Base-by-base conservation (phyloP, 768 basidiomycete genomes). In the Russula emetica region DNA sequence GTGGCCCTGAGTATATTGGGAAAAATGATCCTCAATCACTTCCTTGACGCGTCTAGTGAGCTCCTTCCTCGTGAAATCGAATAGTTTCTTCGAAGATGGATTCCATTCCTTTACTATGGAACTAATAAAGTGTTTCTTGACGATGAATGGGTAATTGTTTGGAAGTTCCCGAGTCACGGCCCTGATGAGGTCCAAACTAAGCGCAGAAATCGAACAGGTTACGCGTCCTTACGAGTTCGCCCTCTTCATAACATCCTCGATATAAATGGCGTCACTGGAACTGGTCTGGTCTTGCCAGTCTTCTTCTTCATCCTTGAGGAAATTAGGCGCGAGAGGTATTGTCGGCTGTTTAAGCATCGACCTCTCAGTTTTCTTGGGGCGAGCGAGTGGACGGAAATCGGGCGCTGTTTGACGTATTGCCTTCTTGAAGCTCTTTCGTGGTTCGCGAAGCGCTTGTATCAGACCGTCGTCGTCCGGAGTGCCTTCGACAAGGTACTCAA, bases 161-260 rank as follows among this genome's bases (percentile, higher is more conserved):
- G 86, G 87, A 0, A 89, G 78, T 69, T 90, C 86, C 4, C 87
- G 82, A 0, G 87, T 85, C 5, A 85, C 78, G 2, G 85, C 81
- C 14, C 87, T 89, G 20, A 32, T 38, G 16, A n/a, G 28, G 5
- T 36, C 52, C 18, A 63, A 18, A 40, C 18, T 40, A 13, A 13
- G 44, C 44, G 26, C 30, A 53, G 40, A 34, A 36, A 32, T 2
- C 52, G 5, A 55, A 14, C 9, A 0, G 50, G 44, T 8, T 24
- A 40, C n/a, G 64, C 16, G 38, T 2, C 69, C 81, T 38, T 71
- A 84, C 84, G 71, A 69, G 32, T 78, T 69, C 1, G 80, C 81
- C 9, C 71, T 69, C 22, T 71, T 54, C 20, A 81, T 63, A 5
- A 86, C 80, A 45, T 83, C 78, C 51, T 85, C 78, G 5, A 85